Evolutionary conservation across 495 filamentous ascomycete genomes (phyloP), one percentile per base, ranked within the genome.

Genomic region (Podospora anserina): DNA sequence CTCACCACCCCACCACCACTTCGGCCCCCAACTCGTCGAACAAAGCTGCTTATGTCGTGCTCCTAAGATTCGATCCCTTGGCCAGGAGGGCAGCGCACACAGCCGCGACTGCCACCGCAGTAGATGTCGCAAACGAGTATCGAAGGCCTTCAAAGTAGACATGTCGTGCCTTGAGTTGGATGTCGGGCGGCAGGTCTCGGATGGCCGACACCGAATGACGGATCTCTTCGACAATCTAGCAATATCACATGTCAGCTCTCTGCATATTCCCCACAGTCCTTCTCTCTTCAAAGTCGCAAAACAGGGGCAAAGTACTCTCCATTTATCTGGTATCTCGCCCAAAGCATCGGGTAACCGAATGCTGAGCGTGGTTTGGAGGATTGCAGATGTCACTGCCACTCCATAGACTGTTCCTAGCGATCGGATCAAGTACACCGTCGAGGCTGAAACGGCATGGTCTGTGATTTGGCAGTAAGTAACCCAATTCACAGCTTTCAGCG

Each of bases 391-490:
- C 18, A 88, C 79, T 0, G 88, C 86, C 1, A 89, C 88, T 15
- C 87, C 88, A 80, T 86, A 89, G 30, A 90, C 88, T 0, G 82
- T 86, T 11, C 87, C 88, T 7, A 89, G 79, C 4, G 86, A 88
- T 44, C 87, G 86, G 62, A 89, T 84, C 44, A 90, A 82, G 70
- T 89, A 89, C 7, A 86, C 83, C 2, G 85, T 89, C 7, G 88
- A 89, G 1, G 88, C 82, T 0, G 86, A 88, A 11, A 90, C 87
- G 13, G 88, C 88, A 66, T 90, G 87, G 65, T 89, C 88, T 88
- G 67, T 4, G 5, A 1, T 16, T 30, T 32, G 65, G 61, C 5
- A 65, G 61, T 44, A 27, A 34, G 4, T 55, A 23, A 26, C 4
- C 23, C 23, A 11, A 5, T 58, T 5, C 15, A 64, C 56, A 65